Percentiles rank a stretch among this genome's conserved stretches.
phyloP scores from a whole-genome alignment of 768 basidiomycete genomes.

The Boletus subparvulus region DNA sequence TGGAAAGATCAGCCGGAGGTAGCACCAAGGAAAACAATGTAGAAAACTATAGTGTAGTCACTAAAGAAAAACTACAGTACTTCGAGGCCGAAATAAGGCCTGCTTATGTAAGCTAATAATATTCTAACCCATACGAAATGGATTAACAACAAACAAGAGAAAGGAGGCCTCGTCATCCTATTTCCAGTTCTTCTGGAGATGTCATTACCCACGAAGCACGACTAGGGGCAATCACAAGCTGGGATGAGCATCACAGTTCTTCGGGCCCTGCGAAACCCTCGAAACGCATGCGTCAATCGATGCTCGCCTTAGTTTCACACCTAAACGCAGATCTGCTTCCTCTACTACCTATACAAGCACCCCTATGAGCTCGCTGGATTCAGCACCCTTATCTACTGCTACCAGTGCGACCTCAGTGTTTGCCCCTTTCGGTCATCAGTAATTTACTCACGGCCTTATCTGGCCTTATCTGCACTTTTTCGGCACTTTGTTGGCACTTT shows the following conservation, averaged over 20 bases:
- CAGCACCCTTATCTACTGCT: constrained; percentile 73
- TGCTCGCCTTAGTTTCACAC: constrained; percentile 70
- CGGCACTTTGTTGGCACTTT: too few species aligned
- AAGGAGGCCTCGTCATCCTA: constrained; percentile 34
- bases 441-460: too few species aligned
- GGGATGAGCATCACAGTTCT: constrained; percentile 54
- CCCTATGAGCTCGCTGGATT: constrained; percentile 83
- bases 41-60: too few species aligned
- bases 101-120: too few species aligned
- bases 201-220: constrained; percentile 39
- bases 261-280: constrained; percentile 60
- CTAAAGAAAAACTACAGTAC: too few species aligned
- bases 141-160: constrained; percentile 55
- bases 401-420: constrained; percentile 80
- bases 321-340: constrained; percentile 85
- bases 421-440: constrained; percentile 34
- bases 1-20: too few species aligned
- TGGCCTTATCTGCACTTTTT: too few species aligned
- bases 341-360: constrained; percentile 84
- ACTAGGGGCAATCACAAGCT: constrained; percentile 46
- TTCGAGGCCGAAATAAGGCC: too few species aligned
- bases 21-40: too few species aligned
- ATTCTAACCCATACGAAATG: too few species aligned
- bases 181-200: constrained; percentile 36
- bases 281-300: constrained; percentile 56